A percentile compares a stretch with the other conserved stretches of the same genome.
phyloP scores from a whole-genome alignment of 2,329 filamentous ascomycete genomes.

The Aspergillus alliaceus region DNA sequence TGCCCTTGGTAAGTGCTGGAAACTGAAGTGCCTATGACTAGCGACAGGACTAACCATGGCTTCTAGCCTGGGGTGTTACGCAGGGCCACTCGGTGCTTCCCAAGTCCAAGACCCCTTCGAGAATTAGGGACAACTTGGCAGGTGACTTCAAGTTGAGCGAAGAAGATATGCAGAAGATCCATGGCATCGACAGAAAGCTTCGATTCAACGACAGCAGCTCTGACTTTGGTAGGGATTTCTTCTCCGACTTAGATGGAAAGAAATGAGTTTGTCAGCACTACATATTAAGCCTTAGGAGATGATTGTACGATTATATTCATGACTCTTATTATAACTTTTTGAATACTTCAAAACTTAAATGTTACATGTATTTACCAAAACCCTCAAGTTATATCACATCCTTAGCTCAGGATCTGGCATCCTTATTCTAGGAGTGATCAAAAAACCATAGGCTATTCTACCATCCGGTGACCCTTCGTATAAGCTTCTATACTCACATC shows the following conservation, averaged over 20 bases:
- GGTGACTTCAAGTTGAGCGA: constrained; percentile 59
- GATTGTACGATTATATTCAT: background rate
- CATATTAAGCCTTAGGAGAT: background rate
- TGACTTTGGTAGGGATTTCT: constrained; percentile 60
- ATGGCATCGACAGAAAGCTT: constrained; percentile 58
- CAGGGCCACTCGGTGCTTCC: constrained; percentile 54
- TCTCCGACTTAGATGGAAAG: constrained; percentile 59
- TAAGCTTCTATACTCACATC: no score
- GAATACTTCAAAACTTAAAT: background rate
- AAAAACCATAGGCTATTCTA: no score
- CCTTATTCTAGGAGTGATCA: no score
- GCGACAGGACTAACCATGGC: background rate
- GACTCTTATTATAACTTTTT: no score
- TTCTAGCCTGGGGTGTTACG: constrained; percentile 54
- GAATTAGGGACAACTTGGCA: constrained; percentile 46
- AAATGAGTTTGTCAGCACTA: background rate
- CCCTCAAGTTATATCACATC: no score
- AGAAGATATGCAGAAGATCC: constrained; percentile 59
- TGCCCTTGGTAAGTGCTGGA: constrained; percentile 41
- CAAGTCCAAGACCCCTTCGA: constrained; percentile 49
- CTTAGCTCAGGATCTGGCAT: no score
- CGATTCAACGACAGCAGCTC: constrained; percentile 62
- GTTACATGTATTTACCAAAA: no score
- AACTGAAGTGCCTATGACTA: no score
- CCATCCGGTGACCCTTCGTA: no score